Base-by-base conservation (phyloP, 1,139 yeast species). In the Lodderomyces pseudojiufengensis region DNA sequence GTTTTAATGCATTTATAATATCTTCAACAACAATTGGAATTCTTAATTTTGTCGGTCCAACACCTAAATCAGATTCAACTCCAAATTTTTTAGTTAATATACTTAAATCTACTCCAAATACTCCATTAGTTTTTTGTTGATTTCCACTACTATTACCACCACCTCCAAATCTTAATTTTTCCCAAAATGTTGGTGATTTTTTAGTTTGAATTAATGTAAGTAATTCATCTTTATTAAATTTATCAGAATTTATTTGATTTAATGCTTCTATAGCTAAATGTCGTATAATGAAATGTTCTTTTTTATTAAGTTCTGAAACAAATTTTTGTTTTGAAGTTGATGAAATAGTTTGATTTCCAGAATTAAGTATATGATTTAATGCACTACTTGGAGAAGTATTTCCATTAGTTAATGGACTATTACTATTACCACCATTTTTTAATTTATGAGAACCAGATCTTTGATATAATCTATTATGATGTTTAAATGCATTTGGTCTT, bases 11-110 rank as follows among this genome's bases (percentile, higher is more conserved):
- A 33, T 78, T 76, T 31, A 94, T 77, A 12, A 90, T 67, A 51
- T 92, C 97, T 52, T 92, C 97, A 36, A 94, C 72, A 31, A 94
- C 71, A 35, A 86, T 76, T 0, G 99, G 99, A 30, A 94, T 84
- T 29, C 82, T 72, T 31, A 92, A 71, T 49, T 80, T 80, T 0
- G 80, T 66, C 0, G 95, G 92, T 0, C 97, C 96, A 27, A 85
- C 86, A 3, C 96, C 96, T 26, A 85, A 68, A 36, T 84, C 86
- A 1, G 95, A 82, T 35, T 87, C 95, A 21, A 83, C 83, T 1
- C 97, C 97, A 57, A 80, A 84, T 50, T 77, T 78, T 20, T 73
- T 78, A 2, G 90, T 82, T 31, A 92, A 66, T 5, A 73, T 75
- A 32, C 78, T 85, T 40, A 92, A 65, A 12, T 94, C 82, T 3